Percentiles rank a stretch among this genome's conserved stretches.
These are phyloP conservation scores for Starmerella potacharoeniae DNA, from an alignment of 805 yeast species.

Conservation along the genomic window DNA sequence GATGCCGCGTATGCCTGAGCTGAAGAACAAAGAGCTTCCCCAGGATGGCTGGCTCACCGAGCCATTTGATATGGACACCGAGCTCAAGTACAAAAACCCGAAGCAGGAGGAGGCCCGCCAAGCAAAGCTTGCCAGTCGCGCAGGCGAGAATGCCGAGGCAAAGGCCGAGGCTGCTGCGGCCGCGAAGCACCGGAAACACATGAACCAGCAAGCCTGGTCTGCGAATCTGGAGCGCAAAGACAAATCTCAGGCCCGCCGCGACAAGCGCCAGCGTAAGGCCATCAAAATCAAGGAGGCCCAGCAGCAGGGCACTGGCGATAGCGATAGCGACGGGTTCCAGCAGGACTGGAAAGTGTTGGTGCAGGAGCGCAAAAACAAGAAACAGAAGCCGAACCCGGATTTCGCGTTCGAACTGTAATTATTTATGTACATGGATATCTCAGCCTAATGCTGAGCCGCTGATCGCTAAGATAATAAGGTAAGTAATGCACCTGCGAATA, in stretches of 20 bases:
- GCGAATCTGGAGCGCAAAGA: constrained; percentile 54
- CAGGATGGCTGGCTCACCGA: constrained; percentile 66
- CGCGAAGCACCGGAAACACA: constrained; percentile 20
- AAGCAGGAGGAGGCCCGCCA: constrained; percentile 53
- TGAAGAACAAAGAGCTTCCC: constrained; percentile 44
- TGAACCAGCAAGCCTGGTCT: constrained; percentile 66
- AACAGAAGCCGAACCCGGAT: constrained; percentile 28
- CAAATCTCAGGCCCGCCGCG: constrained; percentile 48
- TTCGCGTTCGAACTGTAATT: constrained; percentile 12
- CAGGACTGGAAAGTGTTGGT: constrained; percentile 86
- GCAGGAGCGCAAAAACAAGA: constrained; percentile 49
- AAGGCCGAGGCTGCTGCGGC: constrained; percentile 23
- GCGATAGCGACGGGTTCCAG: constrained; percentile 32
- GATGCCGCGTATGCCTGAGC: constrained; percentile 91
- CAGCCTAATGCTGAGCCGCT: not conserved
- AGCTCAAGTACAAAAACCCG: constrained; percentile 50
- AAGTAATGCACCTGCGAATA: too few relatives aligned
- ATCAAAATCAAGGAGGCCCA: constrained; percentile 33
- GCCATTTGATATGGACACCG: constrained; percentile 50
- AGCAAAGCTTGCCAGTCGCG: constrained; percentile 42
- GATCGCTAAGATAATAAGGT: too few relatives aligned
- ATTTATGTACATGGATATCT: not conserved
- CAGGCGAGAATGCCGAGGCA: constrained; percentile 23
- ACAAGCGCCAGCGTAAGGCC: constrained; percentile 56
- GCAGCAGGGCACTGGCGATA: constrained; percentile 30